A percentile compares a stretch with the other conserved stretches of the same genome.
These are phyloP conservation scores for Talaromyces proteolyticus DNA, from an alignment of 495 filamentous ascomycete species.

Conservation along the genomic window DNA sequence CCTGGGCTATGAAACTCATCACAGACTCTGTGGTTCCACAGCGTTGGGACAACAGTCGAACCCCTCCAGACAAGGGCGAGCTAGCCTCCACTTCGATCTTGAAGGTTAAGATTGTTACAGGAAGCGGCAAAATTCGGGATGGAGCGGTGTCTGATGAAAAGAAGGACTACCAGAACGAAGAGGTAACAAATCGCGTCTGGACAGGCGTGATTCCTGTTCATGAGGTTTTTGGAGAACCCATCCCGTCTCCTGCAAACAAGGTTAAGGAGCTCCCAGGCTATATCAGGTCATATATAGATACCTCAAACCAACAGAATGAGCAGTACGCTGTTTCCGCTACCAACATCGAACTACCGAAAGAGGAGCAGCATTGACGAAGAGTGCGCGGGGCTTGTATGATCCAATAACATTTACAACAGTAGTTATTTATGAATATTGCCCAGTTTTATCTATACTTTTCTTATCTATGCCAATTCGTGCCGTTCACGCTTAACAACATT, in stretches of 20 bases:
- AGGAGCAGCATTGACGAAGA: constrained; percentile 27
- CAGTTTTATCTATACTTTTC: no score
- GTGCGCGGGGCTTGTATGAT: no score
- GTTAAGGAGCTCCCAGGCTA: constrained; percentile 58
- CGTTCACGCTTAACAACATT: no score
- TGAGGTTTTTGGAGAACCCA: constrained; percentile 58
- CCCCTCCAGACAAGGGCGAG: constrained; percentile 70
- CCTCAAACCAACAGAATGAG: constrained; percentile 46
- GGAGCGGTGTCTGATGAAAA: constrained; percentile 67
- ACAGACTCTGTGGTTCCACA: constrained; percentile 65
- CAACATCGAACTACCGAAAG: constrained; percentile 21
- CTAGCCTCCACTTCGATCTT: constrained; percentile 73
- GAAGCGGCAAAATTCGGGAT: constrained; percentile 71
- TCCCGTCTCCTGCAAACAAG: constrained; percentile 57
- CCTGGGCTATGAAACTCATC: constrained; percentile 78
- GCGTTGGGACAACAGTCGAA: constrained; percentile 65
- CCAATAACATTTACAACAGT: no score
- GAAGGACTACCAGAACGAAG: constrained; percentile 59
- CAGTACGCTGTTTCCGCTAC: constrained; percentile 47
- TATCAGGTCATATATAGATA: constrained; percentile 49
- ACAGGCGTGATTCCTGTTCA: constrained; percentile 79
- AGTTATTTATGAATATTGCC: no score
- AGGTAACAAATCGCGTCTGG: constrained; percentile 60
- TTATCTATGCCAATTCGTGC: no score
- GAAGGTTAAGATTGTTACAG: constrained; percentile 60